Evolutionary conservation across 2,329 filamentous ascomycete genomes (phyloP), one percentile per base, ranked within the genome.

Genomic region (Parafenestella ontariensis): DNA sequence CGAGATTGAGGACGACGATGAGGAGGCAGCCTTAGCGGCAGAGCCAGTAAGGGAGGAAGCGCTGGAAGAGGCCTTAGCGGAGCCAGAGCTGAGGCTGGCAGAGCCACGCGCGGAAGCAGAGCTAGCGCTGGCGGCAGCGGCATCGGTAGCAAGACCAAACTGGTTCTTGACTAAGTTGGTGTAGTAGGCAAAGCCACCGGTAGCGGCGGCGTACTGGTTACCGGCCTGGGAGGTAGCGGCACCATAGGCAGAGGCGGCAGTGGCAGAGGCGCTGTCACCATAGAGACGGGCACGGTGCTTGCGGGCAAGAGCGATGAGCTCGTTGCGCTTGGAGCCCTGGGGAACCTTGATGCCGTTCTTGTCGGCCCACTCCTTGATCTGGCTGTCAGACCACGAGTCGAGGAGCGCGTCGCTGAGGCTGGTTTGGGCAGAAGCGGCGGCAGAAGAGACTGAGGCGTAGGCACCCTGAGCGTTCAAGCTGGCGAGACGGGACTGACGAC

Each of bases 321-420:
- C 94, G 69, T 97, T 96, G 65, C 86, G 82, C 82, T 90, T 93
- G 71, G 91, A 96, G 43, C 94, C 95, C 73, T 98, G 94, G 9
- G 95, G 95, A 46, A 97, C 91, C 81, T 84, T 84, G 72, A 99
- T 89, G 53, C 87, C 87, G 67, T 98, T 95, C 83, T 93, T 91
- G 80, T 98, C 94, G 50, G 87, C 87, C 81, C 95, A 98, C 59
- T 91, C 89, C 83, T 98, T 98, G 74, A 99, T 84, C 76, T 96
- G 82, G 68, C 85, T 88, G 71, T 97, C 93, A 69, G 89, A 88
- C 95, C 95, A 99, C 3, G 90, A 87, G 66, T 96, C 88, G 70
- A 98, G 89, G 48, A 97, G 82, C 68, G 89, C 87, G 67, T 98
- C 91, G 59, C 89, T 91, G 37, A 98, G 79, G 43, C 87, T 89